These are phyloP conservation scores for Zygoascus flipseniorum DNA, from an alignment of 805 yeast species.

Conservation along the genomic window DNA sequence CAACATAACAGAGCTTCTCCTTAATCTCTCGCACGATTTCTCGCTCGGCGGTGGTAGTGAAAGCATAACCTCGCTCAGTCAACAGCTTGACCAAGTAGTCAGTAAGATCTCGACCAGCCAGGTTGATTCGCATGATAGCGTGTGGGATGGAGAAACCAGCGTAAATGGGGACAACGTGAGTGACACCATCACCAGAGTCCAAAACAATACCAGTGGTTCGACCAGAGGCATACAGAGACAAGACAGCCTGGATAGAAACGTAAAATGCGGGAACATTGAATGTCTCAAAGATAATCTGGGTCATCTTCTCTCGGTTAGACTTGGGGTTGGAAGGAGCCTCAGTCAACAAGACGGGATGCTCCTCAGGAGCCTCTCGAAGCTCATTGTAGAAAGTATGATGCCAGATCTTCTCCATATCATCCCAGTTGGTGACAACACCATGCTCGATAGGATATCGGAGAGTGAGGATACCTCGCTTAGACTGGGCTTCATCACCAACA, in stretches of 20 bases:
- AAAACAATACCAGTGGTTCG: conserved; percentile 99
- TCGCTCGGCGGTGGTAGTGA: conserved; percentile 98
- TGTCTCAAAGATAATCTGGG: conserved; percentile 98
- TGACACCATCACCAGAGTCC: conserved; percentile 99
- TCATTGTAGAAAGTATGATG: conserved; percentile 99
- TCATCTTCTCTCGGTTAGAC: conserved; percentile 99
- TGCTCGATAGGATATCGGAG: conserved; percentile 99
- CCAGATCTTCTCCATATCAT: conserved; percentile 99
- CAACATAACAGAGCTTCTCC: conserved; percentile 98
- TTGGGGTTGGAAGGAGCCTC: conserved; percentile 99
- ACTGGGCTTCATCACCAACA: conserved; percentile 99
- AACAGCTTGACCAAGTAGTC: conserved; percentile 98
- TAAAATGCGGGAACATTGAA: conserved; percentile 99
- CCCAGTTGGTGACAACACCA: conserved; percentile 99
- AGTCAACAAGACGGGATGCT: conserved; percentile 97
- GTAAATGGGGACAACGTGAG: conserved; percentile 99
- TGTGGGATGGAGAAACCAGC: conserved; percentile 99
- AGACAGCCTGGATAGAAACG: conserved; percentile 97
- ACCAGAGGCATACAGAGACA: conserved; percentile 97
- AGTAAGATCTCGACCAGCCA: conserved; percentile 99
- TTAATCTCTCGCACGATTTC: conserved; percentile 91
- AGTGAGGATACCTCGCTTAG: conserved; percentile 99
- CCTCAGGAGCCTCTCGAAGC: conserved; percentile 99
- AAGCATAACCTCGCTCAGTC: conserved; percentile 97
- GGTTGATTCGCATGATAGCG: conserved; percentile 96